Evolutionary conservation across 352 stramenopile species (phyloP).

Genomic region (Pythium periplocum): DNA sequence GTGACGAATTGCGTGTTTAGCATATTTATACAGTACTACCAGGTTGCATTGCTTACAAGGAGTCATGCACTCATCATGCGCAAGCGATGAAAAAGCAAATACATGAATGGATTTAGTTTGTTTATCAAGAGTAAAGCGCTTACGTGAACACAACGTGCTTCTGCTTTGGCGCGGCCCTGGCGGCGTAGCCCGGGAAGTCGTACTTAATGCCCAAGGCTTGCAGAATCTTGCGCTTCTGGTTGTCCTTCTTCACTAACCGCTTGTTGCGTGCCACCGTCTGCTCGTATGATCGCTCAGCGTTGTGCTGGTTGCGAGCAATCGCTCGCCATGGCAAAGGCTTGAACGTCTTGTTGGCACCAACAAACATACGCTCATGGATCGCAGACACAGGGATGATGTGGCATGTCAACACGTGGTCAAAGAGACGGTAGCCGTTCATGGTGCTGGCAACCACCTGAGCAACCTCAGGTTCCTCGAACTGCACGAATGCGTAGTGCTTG

Average conservation of each 20-base stretch:
- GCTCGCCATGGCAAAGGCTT: slow-evolving; percentile 60
- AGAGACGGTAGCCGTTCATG: slow-evolving; percentile 95
- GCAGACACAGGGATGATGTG: slow-evolving; percentile 85
- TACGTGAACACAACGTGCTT: slow-evolving; percentile 72
- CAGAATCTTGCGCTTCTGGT: slow-evolving; percentile 72
- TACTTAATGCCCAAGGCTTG: slow-evolving; percentile 82
- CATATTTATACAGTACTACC: neutral
- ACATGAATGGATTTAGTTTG: slow-evolving; percentile 10
- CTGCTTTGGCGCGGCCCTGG: slow-evolving; percentile 62
- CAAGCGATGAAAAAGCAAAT: slow-evolving; percentile 7
- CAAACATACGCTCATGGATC: slow-evolving; percentile 87
- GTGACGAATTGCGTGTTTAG: too few relatives aligned
- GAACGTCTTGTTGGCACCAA: slow-evolving; percentile 80
- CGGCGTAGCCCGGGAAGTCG: slow-evolving; percentile 72
- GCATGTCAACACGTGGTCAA: slow-evolving; percentile 92
- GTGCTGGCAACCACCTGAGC: slow-evolving; percentile 91
- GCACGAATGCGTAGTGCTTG: slow-evolving; percentile 95
- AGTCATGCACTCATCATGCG: slow-evolving; percentile 4
- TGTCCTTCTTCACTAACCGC: slow-evolving; percentile 69
- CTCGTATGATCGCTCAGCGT: slow-evolving; percentile 74
- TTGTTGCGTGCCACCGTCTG: slow-evolving; percentile 66
- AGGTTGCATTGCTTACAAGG: neutral
- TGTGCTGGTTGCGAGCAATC: slow-evolving; percentile 74
- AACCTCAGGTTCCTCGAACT: slow-evolving; percentile 93
- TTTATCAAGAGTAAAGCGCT: slow-evolving; percentile 1